phyloP scores from a whole-genome alignment of 805 yeast species.

The Ogataea pignaliae region DNA sequence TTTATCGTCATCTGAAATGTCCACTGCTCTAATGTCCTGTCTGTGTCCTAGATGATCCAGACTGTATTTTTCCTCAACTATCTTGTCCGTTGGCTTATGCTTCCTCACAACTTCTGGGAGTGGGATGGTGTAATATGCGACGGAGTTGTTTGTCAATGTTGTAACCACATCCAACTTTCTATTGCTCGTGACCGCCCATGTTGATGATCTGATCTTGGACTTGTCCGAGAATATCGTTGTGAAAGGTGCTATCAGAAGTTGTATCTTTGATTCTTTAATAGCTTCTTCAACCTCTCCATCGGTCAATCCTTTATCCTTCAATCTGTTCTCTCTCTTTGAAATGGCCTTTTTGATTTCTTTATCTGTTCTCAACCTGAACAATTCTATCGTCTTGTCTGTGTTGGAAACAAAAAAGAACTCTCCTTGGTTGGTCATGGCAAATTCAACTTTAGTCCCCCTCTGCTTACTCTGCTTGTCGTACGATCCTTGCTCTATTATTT shows the following conservation, averaged over 20 bases:
- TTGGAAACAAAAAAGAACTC: conserved; percentile 69
- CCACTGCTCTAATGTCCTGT: conserved; percentile 80
- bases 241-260: conserved; percentile 63
- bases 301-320: conserved; percentile 62
- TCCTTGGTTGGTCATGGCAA: conserved; percentile 35
- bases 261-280: conserved; percentile 43
- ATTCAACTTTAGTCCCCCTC: conserved; percentile 58
- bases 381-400: conserved; percentile 73
- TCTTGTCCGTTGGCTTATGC: conserved; percentile 37
- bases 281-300: conserved; percentile 56
- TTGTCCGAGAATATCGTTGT: conserved; percentile 57
- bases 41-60: conserved; percentile 84
- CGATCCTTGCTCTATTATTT: conserved; percentile 55
- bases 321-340: conserved; percentile 70
- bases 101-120: conserved; percentile 56
- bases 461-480: conserved; percentile 75
- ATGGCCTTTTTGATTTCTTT: conserved; percentile 79
- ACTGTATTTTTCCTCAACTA: conserved; percentile 43
- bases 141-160: conserved; percentile 66
- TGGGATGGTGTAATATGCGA: conserved; percentile 61
- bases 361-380: conserved; percentile 68
- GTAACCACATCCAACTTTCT: conserved; percentile 55
- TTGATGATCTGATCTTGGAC: conserved; percentile 58
- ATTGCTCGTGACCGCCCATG: conserved; percentile 53
- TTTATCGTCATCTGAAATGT: conserved; percentile 75